Evolutionary conservation across 331 rosid species (phyloP).

Genomic region (Phaseolus coccineus): DNA sequence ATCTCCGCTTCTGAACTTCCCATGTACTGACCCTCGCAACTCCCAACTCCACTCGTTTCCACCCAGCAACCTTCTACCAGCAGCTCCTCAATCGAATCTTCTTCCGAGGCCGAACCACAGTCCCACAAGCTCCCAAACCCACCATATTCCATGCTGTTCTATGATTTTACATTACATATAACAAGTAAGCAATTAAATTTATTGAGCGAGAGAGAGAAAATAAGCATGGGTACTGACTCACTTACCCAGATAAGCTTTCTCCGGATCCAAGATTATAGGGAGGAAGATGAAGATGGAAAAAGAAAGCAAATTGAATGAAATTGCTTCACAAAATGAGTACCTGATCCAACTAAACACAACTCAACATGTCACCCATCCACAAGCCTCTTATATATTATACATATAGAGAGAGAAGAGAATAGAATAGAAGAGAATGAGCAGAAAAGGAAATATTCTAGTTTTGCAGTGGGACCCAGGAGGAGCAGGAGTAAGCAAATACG

Average conservation of each 20-base stretch:
- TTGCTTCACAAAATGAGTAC: neutral
- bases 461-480: slow-evolving; percentile 40
- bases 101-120: slow-evolving; percentile 19
- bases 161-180: neutral
- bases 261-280: no score
- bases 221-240: no score
- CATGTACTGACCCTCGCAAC: neutral
- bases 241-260: no score
- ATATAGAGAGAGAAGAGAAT: no score
- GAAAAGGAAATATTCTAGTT: neutral
- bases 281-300: no score
- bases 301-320: neutral
- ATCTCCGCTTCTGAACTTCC: neutral
- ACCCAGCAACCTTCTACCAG: slow-evolving; percentile 62
- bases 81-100: slow-evolving; percentile 53
- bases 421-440: neutral
- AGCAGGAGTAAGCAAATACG: neutral
- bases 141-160: slow-evolving; percentile 47
- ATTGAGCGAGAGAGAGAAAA: no score
- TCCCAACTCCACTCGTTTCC: slow-evolving; percentile 36
- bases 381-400: neutral
- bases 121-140: slow-evolving; percentile 18
- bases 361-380: slow-evolving; percentile 7
- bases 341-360: slow-evolving; percentile 16
- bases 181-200: neutral